A percentile compares a stretch with the other conserved stretches of the same genome.
Evolutionary conservation across 2,329 filamentous ascomycete genomes (phyloP).

Genomic region (Beauveria medogensis): DNA sequence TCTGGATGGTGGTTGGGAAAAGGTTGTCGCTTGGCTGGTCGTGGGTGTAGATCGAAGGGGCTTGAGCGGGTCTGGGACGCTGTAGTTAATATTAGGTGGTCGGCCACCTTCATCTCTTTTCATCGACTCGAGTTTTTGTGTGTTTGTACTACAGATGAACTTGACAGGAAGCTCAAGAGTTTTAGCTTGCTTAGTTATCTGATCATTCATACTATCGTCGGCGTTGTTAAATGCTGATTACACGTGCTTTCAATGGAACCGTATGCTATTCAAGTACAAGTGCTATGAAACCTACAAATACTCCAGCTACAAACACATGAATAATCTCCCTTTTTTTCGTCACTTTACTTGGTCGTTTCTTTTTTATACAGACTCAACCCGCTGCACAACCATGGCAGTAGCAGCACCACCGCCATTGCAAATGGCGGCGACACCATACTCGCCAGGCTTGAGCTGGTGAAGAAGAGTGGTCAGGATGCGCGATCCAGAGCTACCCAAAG

Average conservation of each 20-base stretch:
- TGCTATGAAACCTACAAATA: constrained; percentile 4
- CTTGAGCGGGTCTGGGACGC: background rate
- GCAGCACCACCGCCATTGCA: constrained; percentile 95
- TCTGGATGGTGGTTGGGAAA: background rate
- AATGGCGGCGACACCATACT: constrained; percentile 93
- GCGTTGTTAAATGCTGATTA: too few species aligned
- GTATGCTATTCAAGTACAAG: background rate
- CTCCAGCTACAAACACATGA: background rate
- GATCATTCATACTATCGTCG: too few species aligned
- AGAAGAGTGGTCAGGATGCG: constrained; percentile 83
- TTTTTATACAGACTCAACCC: constrained; percentile 51
- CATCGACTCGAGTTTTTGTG: too few species aligned
- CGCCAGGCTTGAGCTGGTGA: constrained; percentile 82
- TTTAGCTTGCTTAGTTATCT: too few species aligned
- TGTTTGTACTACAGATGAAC: too few species aligned
- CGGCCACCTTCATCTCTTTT: too few species aligned
- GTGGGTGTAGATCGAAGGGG: background rate
- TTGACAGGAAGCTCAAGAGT: too few species aligned
- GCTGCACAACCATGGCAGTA: constrained; percentile 85
- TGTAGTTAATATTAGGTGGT: background rate
- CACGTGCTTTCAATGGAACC: background rate
- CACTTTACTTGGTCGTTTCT: background rate
- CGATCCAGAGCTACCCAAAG: constrained; percentile 86
- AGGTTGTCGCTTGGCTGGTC: background rate
- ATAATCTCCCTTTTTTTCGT: background rate